Conservation (phyloP, 495 filamentous ascomycete species). For the Tuber microsphaerosporum region DNA sequence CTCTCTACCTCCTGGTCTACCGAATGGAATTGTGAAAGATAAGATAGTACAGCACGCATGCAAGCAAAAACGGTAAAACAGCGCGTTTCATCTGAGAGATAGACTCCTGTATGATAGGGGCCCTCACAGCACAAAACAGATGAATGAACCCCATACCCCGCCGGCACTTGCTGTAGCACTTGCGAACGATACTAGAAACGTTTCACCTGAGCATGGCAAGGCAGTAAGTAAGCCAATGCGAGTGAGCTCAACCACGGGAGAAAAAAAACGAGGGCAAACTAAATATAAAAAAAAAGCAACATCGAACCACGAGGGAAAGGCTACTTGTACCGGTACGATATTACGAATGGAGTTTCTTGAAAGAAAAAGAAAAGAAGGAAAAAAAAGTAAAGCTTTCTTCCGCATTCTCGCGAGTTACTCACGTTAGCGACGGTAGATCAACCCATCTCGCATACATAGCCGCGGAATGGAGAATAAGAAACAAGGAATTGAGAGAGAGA, state of each 20-base stretch:
- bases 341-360: not conserved
- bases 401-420: not conserved
- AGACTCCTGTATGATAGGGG: not conserved
- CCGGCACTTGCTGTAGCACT: not conserved
- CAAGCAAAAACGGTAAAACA: not conserved
- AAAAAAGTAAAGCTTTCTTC: not conserved
- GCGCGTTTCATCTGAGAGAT: not conserved
- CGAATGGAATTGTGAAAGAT: not conserved
- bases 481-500: not conserved
- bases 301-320: not conserved
- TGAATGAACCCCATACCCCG: not conserved
- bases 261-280: not conserved
- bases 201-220: not conserved
- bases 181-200: not conserved
- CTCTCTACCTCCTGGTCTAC: not conserved
- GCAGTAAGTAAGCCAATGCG: not conserved
- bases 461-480: not conserved
- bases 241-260: not conserved
- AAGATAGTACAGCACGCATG: not conserved
- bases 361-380: too few relatives aligned
- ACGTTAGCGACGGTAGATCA: not conserved
- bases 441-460: constrained; percentile 1
- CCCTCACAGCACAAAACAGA: not conserved
- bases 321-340: not conserved
- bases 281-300: not conserved